A percentile compares a stretch with the other conserved stretches of the same genome.
Evolutionary conservation across 106 monocot species (phyloP).

Genomic region (Acorus gramineus): DNA sequence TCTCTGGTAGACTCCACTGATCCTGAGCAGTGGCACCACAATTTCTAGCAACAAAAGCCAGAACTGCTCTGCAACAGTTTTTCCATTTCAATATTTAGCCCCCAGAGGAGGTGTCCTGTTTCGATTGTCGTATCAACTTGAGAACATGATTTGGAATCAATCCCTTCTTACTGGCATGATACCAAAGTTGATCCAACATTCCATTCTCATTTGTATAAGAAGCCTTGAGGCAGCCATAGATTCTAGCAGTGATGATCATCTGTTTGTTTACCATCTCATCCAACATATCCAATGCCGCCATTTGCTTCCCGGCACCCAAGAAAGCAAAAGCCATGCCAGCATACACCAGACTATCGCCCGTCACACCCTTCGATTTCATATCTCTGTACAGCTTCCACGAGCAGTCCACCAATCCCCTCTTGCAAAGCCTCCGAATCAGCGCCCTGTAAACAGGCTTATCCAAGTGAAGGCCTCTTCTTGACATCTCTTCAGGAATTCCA

Average conservation of each 20-base stretch:
- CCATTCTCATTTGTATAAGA: conserved; percentile 44
- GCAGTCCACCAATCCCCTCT: conserved; percentile 44
- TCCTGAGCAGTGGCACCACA: no score
- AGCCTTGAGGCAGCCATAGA: conserved; percentile 54
- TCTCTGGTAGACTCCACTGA: no score
- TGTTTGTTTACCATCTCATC: conserved; percentile 55
- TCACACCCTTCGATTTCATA: conserved; percentile 53
- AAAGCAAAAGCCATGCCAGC: conserved; percentile 54
- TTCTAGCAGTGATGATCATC: conserved; percentile 42
- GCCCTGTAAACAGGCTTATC: conserved; percentile 80
- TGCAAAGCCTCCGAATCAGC: conserved; percentile 79
- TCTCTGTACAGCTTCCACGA: conserved; percentile 38
- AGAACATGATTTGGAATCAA: conserved; percentile 52
- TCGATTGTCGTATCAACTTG: conserved; percentile 32
- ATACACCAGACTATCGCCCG: conserved; percentile 50
- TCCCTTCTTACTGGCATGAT: conserved; percentile 50
- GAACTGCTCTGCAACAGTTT: no score
- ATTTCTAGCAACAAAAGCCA: no score
- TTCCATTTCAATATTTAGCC: no score
- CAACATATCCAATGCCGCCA: conserved; percentile 38
- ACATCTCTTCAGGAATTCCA: conserved; percentile 55
- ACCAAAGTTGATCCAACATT: conserved; percentile 47
- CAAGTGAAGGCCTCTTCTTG: conserved; percentile 40
- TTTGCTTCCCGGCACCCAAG: conserved; percentile 44
- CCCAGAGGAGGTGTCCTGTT: no score